Evolutionary conservation across 2,329 filamentous ascomycete genomes (phyloP).

Genomic region (Scedosporium aurantiacum): DNA sequence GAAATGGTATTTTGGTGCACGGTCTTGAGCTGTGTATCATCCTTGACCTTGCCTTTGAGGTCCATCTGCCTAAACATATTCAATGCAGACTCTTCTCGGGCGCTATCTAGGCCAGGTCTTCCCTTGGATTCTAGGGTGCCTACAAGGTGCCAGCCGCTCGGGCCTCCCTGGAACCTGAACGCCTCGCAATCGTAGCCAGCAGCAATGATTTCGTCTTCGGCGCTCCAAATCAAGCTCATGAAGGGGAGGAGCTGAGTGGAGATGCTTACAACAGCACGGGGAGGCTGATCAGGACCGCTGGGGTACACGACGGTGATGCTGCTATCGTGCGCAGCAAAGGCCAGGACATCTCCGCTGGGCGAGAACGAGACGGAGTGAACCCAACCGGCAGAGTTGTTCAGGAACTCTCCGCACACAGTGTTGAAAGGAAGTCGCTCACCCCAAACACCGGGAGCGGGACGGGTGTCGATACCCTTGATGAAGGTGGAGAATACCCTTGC

Average conservation of each 20-base stretch:
- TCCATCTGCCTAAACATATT: constrained; percentile 99
- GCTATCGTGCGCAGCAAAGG: constrained; percentile 90
- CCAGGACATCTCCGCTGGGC: constrained; percentile 82
- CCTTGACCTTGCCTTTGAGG: constrained; percentile 81
- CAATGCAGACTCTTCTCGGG: constrained; percentile 79
- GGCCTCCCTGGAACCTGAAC: constrained; percentile 73
- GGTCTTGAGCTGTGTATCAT: constrained; percentile 90
- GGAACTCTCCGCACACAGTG: constrained; percentile 90
- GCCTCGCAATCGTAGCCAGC: constrained; percentile 87
- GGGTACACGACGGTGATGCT: constrained; percentile 96
- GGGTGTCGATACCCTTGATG: constrained; percentile 85
- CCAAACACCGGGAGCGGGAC: constrained; percentile 81
- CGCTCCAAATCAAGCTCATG: constrained; percentile 84
- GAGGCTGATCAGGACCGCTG: constrained; percentile 78
- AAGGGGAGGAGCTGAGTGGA: constrained; percentile 86
- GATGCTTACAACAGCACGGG: constrained; percentile 79
- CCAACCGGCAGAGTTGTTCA: constrained; percentile 96
- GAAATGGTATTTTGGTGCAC: constrained; percentile 95
- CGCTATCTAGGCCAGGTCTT: constrained; percentile 46
- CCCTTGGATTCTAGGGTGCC: constrained; percentile 72
- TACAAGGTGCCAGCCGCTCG: constrained; percentile 70
- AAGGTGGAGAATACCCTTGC: constrained; percentile 90
- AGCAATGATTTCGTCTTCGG: constrained; percentile 86
- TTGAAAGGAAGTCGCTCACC: constrained; percentile 95
- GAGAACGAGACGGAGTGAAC: constrained; percentile 90